Evolutionary conservation across 441 rosid genomes (phyloP).

Genomic region (Bruguiera hainesii): DNA sequence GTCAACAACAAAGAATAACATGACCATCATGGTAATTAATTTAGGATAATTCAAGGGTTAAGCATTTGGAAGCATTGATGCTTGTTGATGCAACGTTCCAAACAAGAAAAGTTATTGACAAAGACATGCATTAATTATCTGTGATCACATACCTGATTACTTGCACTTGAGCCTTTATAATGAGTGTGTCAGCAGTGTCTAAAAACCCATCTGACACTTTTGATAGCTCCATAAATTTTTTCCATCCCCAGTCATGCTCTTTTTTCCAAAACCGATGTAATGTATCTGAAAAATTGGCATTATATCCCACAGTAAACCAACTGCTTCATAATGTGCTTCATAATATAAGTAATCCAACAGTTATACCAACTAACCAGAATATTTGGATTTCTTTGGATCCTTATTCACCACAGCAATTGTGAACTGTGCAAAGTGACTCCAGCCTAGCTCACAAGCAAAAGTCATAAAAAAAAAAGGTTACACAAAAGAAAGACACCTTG

Average conservation of each 20-base stretch:
- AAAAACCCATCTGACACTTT: slow-evolving; percentile 82
- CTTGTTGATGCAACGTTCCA: too few relatives aligned
- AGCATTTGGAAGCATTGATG: not conserved
- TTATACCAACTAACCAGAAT: slow-evolving; percentile 62
- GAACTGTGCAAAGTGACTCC: slow-evolving; percentile 99
- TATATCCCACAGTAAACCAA: slow-evolving; percentile 26
- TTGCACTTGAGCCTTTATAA: slow-evolving; percentile 96
- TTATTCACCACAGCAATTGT: slow-evolving; percentile 95
- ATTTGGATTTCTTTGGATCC: slow-evolving; percentile 83
- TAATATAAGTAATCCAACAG: slow-evolving; percentile 11
- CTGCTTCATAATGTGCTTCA: not conserved
- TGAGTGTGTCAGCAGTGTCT: slow-evolving; percentile 69
- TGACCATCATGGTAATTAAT: not conserved
- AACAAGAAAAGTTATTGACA: not conserved
- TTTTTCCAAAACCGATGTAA: slow-evolving; percentile 95
- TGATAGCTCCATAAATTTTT: slow-evolving; percentile 87
- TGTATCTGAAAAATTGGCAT: slow-evolving; percentile 57
- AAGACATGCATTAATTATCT: not conserved
- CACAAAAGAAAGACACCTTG: slow-evolving; percentile 8
- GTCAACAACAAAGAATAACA: not conserved
- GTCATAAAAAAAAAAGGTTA: slow-evolving; percentile 5
- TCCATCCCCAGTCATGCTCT: slow-evolving; percentile 99
- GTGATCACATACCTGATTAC: slow-evolving; percentile 61
- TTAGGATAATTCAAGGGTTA: not conserved
- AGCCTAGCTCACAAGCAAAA: slow-evolving; percentile 48